Percentiles rank a stretch among this genome's conserved stretches.
Evolutionary conservation across 2,329 filamentous ascomycete genomes (phyloP).

Genomic region (Cercospora sojina): DNA sequence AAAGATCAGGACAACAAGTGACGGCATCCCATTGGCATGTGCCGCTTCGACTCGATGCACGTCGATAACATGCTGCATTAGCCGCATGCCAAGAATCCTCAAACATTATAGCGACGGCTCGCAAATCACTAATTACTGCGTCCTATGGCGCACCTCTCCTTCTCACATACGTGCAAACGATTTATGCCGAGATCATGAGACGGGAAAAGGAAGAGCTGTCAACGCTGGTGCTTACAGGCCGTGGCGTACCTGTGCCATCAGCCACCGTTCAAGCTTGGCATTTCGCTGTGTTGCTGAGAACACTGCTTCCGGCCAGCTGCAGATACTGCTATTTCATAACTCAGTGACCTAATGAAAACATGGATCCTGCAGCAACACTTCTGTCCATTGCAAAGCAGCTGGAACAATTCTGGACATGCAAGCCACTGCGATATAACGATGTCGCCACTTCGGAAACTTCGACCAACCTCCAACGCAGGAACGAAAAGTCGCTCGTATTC

Average conservation of each 20-base stretch:
- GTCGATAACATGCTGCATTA: slow-evolving; percentile 16
- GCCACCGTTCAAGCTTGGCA: neutral
- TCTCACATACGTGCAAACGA: neutral
- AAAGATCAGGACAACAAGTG: neutral
- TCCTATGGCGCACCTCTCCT: neutral
- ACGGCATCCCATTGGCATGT: neutral
- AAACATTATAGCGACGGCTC: neutral
- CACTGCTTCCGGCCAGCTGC: neutral
- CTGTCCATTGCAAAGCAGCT: neutral
- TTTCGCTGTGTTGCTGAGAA: neutral
- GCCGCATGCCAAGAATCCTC: neutral
- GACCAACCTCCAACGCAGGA: neutral
- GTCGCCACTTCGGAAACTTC: neutral
- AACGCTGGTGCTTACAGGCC: neutral
- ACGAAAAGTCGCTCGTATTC: neutral
- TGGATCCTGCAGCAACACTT: neutral
- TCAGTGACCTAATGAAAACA: neutral
- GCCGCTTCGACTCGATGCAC: slow-evolving; percentile 12
- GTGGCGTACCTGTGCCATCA: neutral
- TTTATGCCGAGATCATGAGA: neutral
- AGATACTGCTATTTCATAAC: neutral
- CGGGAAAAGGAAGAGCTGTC: neutral
- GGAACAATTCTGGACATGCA: neutral
- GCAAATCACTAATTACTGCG: neutral
- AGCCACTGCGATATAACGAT: neutral